Evolutionary conservation across 805 yeast genomes (phyloP).

Genomic region (Candida piceae): DNA sequence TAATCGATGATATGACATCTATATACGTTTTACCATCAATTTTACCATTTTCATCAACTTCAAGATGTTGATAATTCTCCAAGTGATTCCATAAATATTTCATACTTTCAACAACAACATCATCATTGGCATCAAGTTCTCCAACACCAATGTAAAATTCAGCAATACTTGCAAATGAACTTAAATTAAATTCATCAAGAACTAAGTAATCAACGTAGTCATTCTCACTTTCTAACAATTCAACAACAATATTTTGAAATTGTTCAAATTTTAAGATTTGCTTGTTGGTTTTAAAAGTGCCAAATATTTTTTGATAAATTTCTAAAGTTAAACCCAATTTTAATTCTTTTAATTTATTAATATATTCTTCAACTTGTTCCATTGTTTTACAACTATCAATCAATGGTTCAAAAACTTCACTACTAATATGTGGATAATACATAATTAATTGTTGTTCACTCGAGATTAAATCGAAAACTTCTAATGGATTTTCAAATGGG

Average conservation of each 20-base stretch:
- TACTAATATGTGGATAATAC: slow-evolving; percentile 19
- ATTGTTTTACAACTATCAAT: slow-evolving; percentile 5
- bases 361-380: slow-evolving; percentile 8
- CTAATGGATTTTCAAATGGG: slow-evolving; percentile 19
- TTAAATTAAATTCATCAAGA: slow-evolving; percentile 7
- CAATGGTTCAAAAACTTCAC: slow-evolving; percentile 14
- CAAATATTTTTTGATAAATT: slow-evolving; percentile 5
- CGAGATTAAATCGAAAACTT: slow-evolving; percentile 20
- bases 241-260: slow-evolving; percentile 10
- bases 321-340: slow-evolving; percentile 4
- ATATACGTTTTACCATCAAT: slow-evolving; percentile 3
- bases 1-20: slow-evolving; percentile 4
- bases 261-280: slow-evolving; percentile 7
- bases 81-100: slow-evolving; percentile 8
- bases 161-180: slow-evolving; percentile 5
- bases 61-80: slow-evolving; percentile 9
- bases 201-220: slow-evolving; percentile 3
- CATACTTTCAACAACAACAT: slow-evolving; percentile 6
- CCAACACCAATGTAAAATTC: slow-evolving; percentile 11
- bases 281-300: slow-evolving; percentile 3
- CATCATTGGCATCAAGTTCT: slow-evolving; percentile 9
- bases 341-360: slow-evolving; percentile 4
- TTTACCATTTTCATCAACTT: slow-evolving; percentile 4
- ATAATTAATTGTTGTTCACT: slow-evolving; percentile 14
- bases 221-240: slow-evolving; percentile 6